phyloP scores from a whole-genome alignment of 1,139 yeast genomes.

The Kurtzmaniella natalensis region DNA sequence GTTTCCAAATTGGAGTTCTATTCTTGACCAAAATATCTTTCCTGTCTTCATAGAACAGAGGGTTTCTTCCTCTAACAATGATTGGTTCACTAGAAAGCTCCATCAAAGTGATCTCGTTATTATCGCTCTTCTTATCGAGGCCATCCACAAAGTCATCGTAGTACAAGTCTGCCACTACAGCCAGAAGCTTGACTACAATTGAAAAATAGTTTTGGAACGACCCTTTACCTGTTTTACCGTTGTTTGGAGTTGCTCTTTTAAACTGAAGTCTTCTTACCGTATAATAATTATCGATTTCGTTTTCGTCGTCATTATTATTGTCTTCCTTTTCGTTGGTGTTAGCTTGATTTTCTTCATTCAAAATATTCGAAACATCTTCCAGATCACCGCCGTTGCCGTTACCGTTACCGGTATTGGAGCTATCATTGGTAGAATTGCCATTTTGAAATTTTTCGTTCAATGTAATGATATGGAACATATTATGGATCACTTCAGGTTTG shows the following conservation, averaged over 20 bases:
- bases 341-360: background rate
- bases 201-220: conserved; percentile 55
- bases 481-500: conserved; percentile 17
- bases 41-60: conserved; percentile 56
- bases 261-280: conserved; percentile 48
- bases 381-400: background rate
- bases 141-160: conserved; percentile 37
- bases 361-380: background rate
- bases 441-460: conserved; percentile 24
- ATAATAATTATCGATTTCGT: conserved; percentile 30
- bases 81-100: conserved; percentile 47
- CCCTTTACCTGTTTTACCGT: conserved; percentile 56
- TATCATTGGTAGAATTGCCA: background rate
- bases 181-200: conserved; percentile 41
- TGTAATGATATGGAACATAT: conserved; percentile 28
- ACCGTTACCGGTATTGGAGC: too few relatives aligned
- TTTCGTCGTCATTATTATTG: conserved; percentile 12
- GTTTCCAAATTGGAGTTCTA: conserved; percentile 18
- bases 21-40: conserved; percentile 43
- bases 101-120: conserved; percentile 30
- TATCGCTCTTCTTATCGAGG: conserved; percentile 10
- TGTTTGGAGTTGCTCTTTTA: conserved; percentile 61
- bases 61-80: conserved; percentile 63
- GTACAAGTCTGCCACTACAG: conserved; percentile 41
- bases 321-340: background rate